Evolutionary conservation across 257 asterid species (phyloP), one percentile per base, ranked within the genome.

Genomic region (Solanum chiquidenum): DNA sequence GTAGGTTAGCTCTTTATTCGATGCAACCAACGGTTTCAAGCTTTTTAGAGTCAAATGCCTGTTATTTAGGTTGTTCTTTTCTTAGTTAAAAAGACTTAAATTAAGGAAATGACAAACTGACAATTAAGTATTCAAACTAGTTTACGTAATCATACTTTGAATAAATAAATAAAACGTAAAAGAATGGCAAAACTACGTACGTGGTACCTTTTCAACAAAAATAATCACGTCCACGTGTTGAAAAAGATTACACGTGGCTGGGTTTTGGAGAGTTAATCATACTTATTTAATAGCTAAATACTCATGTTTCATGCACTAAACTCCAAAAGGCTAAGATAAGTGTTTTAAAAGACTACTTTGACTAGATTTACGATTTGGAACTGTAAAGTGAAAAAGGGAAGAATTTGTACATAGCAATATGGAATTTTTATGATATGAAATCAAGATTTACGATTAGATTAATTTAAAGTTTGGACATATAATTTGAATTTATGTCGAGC

Each of bases 191-290:
- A 79, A 79, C 85, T 79, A 42, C 4, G 25, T 49, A 80, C 42
- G 69, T 82, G 85, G 44, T 18, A 49, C 0, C 44, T 46, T 27
- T 82, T 79, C 29, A 9, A 18, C 44, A 7, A 9, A 80, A 27
- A 18, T n/a, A 25, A 68, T 33, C 55, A 80, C 27, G 34, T 14
- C 90, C 92, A 91, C 95, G 95, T 91, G 93, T 89, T 89, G 62
- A 9, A 44, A 40, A 88, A 40, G 16, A 82, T 9, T 14, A 82
- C 86, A 92, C 95, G 94, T 91, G 94, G 92, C 91, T 5, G 38
- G 83, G 37, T 31, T 90, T 90, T 38, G 14, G 44, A 20, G 27
- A 42, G 31, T 83, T 91, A 92, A 91, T 20, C 87, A 10, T 23
- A 25, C 3, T 89, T 89, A 79, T 44, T 79, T 79, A 79, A 44